These are phyloP conservation scores for Orychophragmus violaceus DNA, from an alignment of 345 rosid species.

Conservation along the genomic window DNA sequence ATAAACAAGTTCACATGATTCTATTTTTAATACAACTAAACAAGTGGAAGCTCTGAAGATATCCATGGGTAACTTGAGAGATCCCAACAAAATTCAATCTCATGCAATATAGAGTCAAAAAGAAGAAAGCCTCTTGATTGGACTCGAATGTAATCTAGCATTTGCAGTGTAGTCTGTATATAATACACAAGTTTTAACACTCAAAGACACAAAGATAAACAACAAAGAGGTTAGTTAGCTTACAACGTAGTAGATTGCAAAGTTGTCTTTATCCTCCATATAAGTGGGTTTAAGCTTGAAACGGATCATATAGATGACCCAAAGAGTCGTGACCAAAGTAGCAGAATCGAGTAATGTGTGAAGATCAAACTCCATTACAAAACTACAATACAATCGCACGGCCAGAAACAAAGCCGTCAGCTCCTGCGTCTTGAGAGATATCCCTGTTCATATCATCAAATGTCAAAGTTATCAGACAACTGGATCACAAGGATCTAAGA, in stretches of 20 bases:
- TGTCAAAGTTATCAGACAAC: background rate
- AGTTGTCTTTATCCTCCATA: constrained; percentile 86
- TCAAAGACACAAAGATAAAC: background rate
- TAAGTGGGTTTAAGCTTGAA: constrained; percentile 67
- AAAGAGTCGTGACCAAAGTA: constrained; percentile 65
- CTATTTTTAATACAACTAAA: background rate
- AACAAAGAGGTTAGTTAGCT: constrained; percentile 13
- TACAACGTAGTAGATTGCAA: constrained; percentile 63
- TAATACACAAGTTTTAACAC: background rate
- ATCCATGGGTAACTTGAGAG: background rate
- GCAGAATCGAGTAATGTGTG: constrained; percentile 81
- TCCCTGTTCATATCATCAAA: constrained; percentile 39
- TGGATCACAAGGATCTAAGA: background rate
- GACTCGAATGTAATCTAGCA: background rate
- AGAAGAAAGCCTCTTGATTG: background rate
- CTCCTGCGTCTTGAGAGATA: constrained; percentile 86
- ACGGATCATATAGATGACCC: constrained; percentile 93
- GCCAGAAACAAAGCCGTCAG: constrained; percentile 80
- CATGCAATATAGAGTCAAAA: background rate
- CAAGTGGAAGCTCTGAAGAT: background rate
- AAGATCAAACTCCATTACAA: constrained; percentile 88
- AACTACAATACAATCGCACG: constrained; percentile 73
- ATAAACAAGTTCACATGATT: background rate
- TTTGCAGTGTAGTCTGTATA: background rate
- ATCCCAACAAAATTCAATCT: background rate